These are phyloP conservation scores for Sporothrix protearum DNA, from an alignment of 2,329 filamentous ascomycete genomes.

Conservation along the genomic window DNA sequence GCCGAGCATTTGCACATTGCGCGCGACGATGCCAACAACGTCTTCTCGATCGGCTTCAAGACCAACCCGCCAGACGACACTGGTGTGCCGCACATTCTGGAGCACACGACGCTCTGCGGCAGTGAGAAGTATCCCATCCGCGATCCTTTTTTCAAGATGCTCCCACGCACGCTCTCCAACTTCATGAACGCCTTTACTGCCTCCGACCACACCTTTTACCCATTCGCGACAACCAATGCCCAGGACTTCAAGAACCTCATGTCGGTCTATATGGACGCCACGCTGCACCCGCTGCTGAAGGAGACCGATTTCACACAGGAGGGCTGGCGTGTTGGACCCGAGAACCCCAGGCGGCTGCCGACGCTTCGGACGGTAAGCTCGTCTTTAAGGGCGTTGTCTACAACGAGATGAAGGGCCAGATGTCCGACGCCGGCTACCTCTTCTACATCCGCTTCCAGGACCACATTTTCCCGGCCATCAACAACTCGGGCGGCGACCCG, in stretches of 20 bases:
- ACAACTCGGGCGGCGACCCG: slow-evolving; percentile 96
- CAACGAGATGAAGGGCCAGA: slow-evolving; percentile 99
- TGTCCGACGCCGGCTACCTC: slow-evolving; percentile 94
- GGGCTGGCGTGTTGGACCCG: slow-evolving; percentile 92
- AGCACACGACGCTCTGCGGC: slow-evolving; percentile 94
- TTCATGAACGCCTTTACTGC: slow-evolving; percentile 99
- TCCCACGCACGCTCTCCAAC: slow-evolving; percentile 94
- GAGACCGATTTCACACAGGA: slow-evolving; percentile 92
- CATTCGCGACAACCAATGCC: slow-evolving; percentile 92
- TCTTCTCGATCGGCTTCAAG: slow-evolving; percentile 98
- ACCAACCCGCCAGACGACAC: slow-evolving; percentile 97
- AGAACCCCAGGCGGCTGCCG: slow-evolving; percentile 63
- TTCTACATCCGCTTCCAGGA: slow-evolving; percentile 96
- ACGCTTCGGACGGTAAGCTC: slow-evolving; percentile 57
- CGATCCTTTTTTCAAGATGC: slow-evolving; percentile 99
- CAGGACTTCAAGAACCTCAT: slow-evolving; percentile 96
- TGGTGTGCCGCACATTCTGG: slow-evolving; percentile 91
- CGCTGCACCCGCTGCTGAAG: slow-evolving; percentile 83
- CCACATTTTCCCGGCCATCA: slow-evolving; percentile 86
- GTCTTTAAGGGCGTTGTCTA: slow-evolving; percentile 98
- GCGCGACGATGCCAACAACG: slow-evolving; percentile 95
- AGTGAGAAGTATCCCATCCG: slow-evolving; percentile 97
- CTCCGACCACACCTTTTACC: slow-evolving; percentile 94
- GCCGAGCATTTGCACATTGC: slow-evolving; percentile 96
- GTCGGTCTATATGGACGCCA: slow-evolving; percentile 94